Conservation (phyloP, 208 protist species). For the Jaenimonas drosophilae region DNA sequence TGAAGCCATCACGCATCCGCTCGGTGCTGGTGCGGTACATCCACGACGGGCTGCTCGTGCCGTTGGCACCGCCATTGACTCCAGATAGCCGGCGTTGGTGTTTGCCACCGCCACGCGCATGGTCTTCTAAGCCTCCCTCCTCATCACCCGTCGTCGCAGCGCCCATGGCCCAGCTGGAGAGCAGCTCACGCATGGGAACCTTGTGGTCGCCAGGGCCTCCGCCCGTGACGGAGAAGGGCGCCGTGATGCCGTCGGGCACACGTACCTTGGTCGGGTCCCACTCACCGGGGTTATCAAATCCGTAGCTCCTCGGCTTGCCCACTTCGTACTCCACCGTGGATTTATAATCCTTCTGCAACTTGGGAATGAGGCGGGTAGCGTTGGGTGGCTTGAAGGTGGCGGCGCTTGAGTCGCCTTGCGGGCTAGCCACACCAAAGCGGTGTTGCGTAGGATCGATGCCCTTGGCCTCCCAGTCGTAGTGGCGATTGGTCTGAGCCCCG, state of each 20-base stretch:
- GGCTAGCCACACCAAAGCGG: conserved; percentile 41
- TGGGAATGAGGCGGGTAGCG: conserved; percentile 38
- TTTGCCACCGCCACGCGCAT: background rate
- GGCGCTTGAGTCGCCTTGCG: conserved; percentile 6
- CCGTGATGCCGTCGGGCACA: conserved; percentile 10
- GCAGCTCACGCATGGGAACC: conserved; percentile 29
- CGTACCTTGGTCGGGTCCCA: conserved; percentile 27
- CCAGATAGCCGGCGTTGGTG: background rate
- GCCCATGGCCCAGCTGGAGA: conserved; percentile 42
- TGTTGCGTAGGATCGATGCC: conserved; percentile 67
- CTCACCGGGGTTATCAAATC: conserved; percentile 46
- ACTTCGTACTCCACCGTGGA: conserved; percentile 30
- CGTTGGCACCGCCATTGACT: background rate
- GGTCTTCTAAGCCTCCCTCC: background rate
- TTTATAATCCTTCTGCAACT: conserved; percentile 52
- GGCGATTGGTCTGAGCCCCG: conserved; percentile 40
- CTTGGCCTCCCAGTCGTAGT: conserved; percentile 65
- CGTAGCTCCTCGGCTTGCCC: conserved; percentile 38
- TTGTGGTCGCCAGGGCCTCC: conserved; percentile 25
- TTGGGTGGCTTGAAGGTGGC: conserved; percentile 1
- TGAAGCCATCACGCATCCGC: background rate
- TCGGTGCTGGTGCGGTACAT: background rate
- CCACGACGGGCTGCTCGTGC: background rate
- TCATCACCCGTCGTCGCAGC: background rate
- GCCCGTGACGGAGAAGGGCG: conserved; percentile 13